phyloP scores from a whole-genome alignment of 1,284 basidiomycete genomes.

The Microbotryum lychnidis-dioicae region DNA sequence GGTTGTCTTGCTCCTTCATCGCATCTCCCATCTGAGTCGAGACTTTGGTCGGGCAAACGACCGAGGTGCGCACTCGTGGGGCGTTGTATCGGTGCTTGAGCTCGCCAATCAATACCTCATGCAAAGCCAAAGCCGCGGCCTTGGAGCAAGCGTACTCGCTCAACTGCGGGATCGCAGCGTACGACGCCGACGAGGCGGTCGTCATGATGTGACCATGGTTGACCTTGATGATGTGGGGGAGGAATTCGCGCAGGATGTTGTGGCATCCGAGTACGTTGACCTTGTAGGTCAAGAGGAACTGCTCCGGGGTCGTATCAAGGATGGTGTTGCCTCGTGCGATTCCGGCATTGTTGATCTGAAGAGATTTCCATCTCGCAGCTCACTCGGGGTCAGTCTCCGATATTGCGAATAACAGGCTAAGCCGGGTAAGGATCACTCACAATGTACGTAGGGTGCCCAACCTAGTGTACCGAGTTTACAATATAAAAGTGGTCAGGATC shows the following conservation, averaged over 20 bases:
- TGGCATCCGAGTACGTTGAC: constrained; percentile 27
- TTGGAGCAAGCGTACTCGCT: constrained; percentile 28
- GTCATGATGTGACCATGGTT: constrained; percentile 28
- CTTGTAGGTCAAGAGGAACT: constrained; percentile 26
- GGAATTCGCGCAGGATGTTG: constrained; percentile 30
- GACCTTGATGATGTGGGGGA: constrained; percentile 24
- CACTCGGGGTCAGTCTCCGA: background rate
- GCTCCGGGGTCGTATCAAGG: constrained; percentile 22
- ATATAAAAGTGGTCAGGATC: background rate
- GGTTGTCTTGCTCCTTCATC: constrained; percentile 19
- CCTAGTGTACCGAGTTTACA: background rate
- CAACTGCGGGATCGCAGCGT: constrained; percentile 18
- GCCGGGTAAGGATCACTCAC: background rate
- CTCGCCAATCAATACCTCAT: constrained; percentile 27
- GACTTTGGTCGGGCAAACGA: constrained; percentile 31
- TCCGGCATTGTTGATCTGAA: constrained; percentile 31
- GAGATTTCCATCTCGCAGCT: no score
- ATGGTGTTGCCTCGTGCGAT: constrained; percentile 31
- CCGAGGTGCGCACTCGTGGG: constrained; percentile 21
- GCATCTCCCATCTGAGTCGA: constrained; percentile 27
- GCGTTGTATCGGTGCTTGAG: constrained; percentile 29
- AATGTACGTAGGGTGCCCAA: constrained; percentile 19
- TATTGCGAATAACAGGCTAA: no score
- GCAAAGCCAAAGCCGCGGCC: constrained; percentile 25
- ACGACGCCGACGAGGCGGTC: constrained; percentile 21